Base-by-base conservation (phyloP, 2,329 filamentous ascomycete species). In the Fusarium dimerum region DNA sequence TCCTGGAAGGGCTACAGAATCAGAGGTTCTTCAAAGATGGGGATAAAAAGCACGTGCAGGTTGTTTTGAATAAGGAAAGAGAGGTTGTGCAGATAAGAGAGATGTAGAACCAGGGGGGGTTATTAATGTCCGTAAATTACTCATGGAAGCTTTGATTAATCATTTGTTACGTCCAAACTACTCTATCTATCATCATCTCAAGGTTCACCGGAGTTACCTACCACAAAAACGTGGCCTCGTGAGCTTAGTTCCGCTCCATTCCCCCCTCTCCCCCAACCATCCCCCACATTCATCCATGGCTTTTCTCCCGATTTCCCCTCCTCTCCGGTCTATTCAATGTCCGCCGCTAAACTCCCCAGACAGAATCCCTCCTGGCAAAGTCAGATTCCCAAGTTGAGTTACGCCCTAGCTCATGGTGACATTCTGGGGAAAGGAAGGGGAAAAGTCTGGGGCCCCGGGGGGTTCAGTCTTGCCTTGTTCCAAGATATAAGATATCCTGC, bases 401-500 rank as follows among this genome's bases (percentile, higher is more conserved):
- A 26, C 20, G 20, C 5, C 7, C 52, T 34, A 18, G 48, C 16
- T 18, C 38, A 32, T n/a, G 36, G 52, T 52, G 46, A 36, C 32
- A 40, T 34, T 48, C 55, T 47, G 45, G 55, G 45, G 57, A 26
- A 26, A 26, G 20, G 20, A 26, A 26, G 20, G 38, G 46, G 45
- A 17, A 52, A 60, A 54, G 50, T 43, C 56, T 38, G 57, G 57
- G 57, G 56, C 54, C 50, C 53, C 50, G 53, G 47, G 44, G 42
- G 44, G 52, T 39, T 26, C 32, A 44, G 36, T 40, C 34, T 17
- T 17, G 20, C 7, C 20, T 7, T 26, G 20, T 26, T 26, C 20
- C 20, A 30, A 40, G 18, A 54, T 55, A 55, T 55, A 55, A 40
- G 18, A 54, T 38, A 34, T 12, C 26, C 18, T 16, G 15, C 11